A percentile compares a stretch with the other conserved stretches of the same genome.
phyloP scores from a whole-genome alignment of 2,329 filamentous ascomycete genomes.

The Penicillium glabrum region DNA sequence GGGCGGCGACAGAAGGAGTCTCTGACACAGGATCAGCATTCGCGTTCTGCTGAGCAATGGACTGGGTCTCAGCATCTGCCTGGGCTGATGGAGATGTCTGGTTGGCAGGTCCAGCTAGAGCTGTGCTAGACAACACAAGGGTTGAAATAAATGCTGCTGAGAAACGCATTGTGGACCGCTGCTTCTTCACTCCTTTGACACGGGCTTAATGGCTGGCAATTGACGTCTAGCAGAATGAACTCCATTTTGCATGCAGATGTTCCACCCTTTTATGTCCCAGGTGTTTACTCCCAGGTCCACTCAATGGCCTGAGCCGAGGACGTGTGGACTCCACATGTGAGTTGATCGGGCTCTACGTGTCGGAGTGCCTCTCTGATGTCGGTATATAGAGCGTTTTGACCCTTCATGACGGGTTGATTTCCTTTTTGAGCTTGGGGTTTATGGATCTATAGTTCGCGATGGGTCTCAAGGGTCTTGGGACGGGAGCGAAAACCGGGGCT shows the following conservation, averaged over 20 bases:
- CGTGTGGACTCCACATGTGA: slow-evolving; percentile 8
- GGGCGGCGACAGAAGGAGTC: not conserved
- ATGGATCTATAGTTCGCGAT: not conserved
- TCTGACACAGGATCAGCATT: not conserved
- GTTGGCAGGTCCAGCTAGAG: slow-evolving; percentile 1
- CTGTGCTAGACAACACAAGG: slow-evolving; percentile 8
- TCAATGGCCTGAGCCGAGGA: slow-evolving; percentile 7
- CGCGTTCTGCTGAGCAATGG: not conserved
- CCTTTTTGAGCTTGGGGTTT: not conserved
- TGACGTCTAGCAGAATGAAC: not conserved
- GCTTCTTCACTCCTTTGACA: not conserved
- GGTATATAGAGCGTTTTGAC: slow-evolving; percentile 3
- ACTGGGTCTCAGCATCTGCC: not conserved
- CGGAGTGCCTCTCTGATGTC: slow-evolving; percentile 3
- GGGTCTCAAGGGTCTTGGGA: not conserved
- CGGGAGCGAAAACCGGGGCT: not conserved
- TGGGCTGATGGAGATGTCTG: not conserved
- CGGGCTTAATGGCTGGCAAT: not conserved
- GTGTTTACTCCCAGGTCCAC: not conserved
- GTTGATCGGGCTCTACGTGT: not conserved
- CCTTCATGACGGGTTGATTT: not conserved
- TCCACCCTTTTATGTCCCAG: slow-evolving; percentile 4
- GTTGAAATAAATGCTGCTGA: slow-evolving; percentile 9
- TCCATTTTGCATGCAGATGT: not conserved
- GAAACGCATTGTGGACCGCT: slow-evolving; percentile 12